A percentile compares a stretch with the other conserved stretches of the same genome.
Evolutionary conservation across 202 grass and related monocot species (phyloP).

Genomic region (Alloteropsis angusta): DNA sequence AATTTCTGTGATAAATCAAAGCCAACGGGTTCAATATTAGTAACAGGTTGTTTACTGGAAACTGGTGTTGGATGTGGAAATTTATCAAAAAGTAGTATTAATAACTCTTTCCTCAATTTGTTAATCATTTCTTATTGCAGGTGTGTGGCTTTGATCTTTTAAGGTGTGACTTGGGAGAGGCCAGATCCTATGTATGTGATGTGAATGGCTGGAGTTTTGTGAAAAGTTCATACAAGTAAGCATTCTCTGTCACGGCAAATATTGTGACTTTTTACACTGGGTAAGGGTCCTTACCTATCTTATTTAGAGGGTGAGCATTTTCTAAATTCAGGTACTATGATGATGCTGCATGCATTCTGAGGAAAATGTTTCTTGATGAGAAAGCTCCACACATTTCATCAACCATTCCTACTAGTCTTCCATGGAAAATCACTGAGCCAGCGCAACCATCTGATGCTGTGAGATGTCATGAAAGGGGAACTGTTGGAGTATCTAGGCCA

Average conservation of each 20-base stretch:
- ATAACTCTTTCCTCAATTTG: background rate
- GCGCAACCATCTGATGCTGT: conserved; percentile 41
- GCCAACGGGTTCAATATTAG: background rate
- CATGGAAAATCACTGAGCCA: conserved; percentile 69
- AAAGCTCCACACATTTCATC: conserved; percentile 93
- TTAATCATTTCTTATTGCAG: conserved; percentile 32
- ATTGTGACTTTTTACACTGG: conserved; percentile 18
- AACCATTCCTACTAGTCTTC: conserved; percentile 70
- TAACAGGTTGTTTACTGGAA: background rate
- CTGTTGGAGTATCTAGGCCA: conserved; percentile 63
- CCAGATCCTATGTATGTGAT: conserved; percentile 92
- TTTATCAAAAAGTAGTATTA: background rate
- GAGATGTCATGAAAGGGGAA: conserved; percentile 43
- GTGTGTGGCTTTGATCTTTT: conserved; percentile 96
- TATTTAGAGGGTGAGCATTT: too few relatives aligned
- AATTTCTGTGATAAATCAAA: background rate
- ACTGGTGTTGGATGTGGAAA: background rate
- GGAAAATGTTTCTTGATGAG: conserved; percentile 93
- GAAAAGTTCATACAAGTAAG: conserved; percentile 96
- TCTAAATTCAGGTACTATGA: conserved; percentile 76
- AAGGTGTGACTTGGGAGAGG: conserved; percentile 61
- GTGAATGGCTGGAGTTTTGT: conserved; percentile 99
- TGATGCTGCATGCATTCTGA: conserved; percentile 83
- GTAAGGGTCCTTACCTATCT: too few relatives aligned
- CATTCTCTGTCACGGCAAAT: conserved; percentile 6